Evolutionary conservation across 1,284 basidiomycete genomes (phyloP), one percentile per base, ranked within the genome.

Genomic region (Flammula alnicola): DNA sequence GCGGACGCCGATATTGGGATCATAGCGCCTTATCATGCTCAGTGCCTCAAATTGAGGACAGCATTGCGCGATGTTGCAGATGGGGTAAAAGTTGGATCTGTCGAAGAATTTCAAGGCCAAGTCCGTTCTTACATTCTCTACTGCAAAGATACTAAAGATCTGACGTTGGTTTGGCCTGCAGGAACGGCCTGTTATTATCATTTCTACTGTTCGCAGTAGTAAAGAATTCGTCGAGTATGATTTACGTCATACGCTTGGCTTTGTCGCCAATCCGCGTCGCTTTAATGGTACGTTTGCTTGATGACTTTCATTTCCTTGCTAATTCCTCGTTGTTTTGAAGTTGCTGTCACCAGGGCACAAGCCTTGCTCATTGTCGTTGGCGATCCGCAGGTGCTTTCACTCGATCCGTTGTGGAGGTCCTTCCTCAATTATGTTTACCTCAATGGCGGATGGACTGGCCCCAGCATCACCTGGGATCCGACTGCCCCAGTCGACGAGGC

Each of bases 31-130:
- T 84, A 84, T 56, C 72, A 77, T 41, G 77, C 78, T 0, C 82
- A 84, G 56, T 75, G 73, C 17, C 62, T 64, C 12, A 78, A 77
- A 53, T 73, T 84, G 19, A 68, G 78, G 6, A 59, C 51, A 5
- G 50, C 67, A 1, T 58, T 83, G 12, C 56, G 56, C 10, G 52
- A 49, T 9, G 57, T 62, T 1, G 68, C 72, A 0, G 66, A 68
- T 19, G 71, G 63, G 2, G 69, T 81, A 23, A 81, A 77, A 56
- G 77, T 84, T 30, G 82, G 79, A 5, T 79, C 77, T 22, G 81
- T 83, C 0, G 83, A 84, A 55, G 80, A 83, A 49, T 84, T 81
- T 63, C 83, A 84, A 63, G 82, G 83, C 20, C 79, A 83, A 65
- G 81, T 81, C 20, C 19, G 74, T 45, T 36, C 2, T 41, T 30